phyloP scores from a whole-genome alignment of 1,284 basidiomycete genomes.

The Testicularia cyperi region DNA sequence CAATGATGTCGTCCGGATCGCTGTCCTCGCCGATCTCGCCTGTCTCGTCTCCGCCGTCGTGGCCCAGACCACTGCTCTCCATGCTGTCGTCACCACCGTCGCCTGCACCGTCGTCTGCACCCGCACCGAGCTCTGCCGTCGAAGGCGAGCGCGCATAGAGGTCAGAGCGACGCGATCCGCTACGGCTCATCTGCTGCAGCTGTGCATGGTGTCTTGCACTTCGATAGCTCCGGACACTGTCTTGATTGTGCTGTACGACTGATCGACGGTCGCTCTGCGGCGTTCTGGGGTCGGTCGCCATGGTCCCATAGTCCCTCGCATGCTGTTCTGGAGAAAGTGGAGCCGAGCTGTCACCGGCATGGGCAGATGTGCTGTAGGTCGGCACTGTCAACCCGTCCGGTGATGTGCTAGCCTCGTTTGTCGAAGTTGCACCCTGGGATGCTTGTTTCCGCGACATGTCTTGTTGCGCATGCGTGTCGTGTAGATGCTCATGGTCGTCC shows the following conservation, averaged over 20 bases:
- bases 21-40: slow-evolving; percentile 23
- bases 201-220: too few species aligned
- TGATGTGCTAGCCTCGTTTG: too few species aligned
- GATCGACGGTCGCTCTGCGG: slow-evolving; percentile 5
- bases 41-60: slow-evolving; percentile 6
- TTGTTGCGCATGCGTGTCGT: neutral
- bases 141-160: slow-evolving; percentile 18
- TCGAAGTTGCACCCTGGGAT: too few species aligned
- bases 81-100: slow-evolving; percentile 2
- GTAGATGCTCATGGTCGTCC: neutral
- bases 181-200: slow-evolving; percentile 15
- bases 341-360: neutral
- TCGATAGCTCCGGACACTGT: slow-evolving; percentile 12
- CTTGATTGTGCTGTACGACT: neutral
- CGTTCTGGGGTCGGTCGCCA: slow-evolving; percentile 8
- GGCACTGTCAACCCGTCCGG: too few species aligned
- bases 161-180: slow-evolving; percentile 16
- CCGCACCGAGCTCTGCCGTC: slow-evolving; percentile 17
- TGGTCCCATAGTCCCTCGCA: slow-evolving; percentile 16
- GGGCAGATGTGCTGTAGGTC: slow-evolving; percentile 5
- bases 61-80: slow-evolving; percentile 6
- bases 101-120: neutral
- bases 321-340: neutral
- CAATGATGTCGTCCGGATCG: slow-evolving; percentile 45
- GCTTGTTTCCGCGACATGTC: too few species aligned